phyloP scores from a whole-genome alignment of 805 yeast species.

The Soucietia sequanensis region DNA sequence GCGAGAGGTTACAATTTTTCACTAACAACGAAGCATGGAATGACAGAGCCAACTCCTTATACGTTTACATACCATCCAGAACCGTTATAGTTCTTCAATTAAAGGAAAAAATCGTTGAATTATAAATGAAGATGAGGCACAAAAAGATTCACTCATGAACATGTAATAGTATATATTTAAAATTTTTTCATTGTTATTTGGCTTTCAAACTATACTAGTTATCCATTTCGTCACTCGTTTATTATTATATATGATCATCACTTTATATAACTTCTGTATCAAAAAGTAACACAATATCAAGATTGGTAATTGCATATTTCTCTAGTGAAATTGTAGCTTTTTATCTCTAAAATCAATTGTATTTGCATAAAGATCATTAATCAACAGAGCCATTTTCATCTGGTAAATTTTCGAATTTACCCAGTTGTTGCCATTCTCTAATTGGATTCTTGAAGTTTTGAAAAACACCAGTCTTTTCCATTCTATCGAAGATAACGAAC shows the following conservation, averaged over 20 bases:
- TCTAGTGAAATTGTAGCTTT: too few species aligned
- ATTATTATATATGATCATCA: too few species aligned
- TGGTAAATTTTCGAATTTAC: constrained; percentile 22
- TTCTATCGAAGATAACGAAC: constrained; percentile 39
- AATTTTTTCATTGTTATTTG: not conserved
- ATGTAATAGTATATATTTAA: not conserved
- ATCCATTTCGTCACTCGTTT: too few species aligned
- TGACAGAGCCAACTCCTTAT: constrained; percentile 68
- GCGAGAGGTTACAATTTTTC: constrained; percentile 48
- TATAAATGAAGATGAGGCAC: not conserved
- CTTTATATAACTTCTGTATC: too few species aligned
- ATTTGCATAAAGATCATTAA: too few species aligned
- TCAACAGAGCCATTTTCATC: too few species aligned
- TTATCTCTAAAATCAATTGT: too few species aligned
- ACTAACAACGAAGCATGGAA: constrained; percentile 84
- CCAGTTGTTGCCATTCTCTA: constrained; percentile 33
- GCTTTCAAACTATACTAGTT: constrained; percentile 1
- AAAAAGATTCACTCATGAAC: not conserved
- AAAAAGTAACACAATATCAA: too few species aligned
- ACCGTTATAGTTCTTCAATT: constrained; percentile 41
- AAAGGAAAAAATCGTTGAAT: constrained; percentile 21
- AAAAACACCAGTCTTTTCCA: constrained; percentile 35
- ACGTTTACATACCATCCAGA: constrained; percentile 81
- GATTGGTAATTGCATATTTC: too few species aligned
- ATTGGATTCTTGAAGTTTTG: constrained; percentile 39